Percentiles rank a stretch among this genome's conserved stretches.
These are phyloP conservation scores for Mucor sp. DNA, from an alignment of 371 early-diverging fungal species.

Conservation along the genomic window DNA sequence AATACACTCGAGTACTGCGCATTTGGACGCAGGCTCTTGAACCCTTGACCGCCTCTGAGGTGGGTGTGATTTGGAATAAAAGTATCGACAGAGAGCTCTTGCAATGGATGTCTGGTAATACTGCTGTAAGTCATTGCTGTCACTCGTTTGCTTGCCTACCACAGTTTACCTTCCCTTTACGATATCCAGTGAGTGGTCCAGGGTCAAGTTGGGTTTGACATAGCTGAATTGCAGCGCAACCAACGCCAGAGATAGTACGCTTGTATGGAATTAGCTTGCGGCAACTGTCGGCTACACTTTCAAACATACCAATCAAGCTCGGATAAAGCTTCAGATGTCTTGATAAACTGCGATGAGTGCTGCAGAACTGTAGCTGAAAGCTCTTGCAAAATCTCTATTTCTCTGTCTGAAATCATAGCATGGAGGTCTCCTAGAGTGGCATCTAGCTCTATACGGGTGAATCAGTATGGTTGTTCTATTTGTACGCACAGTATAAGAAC, in stretches of 20 bases:
- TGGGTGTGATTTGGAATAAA: conserved; percentile 71
- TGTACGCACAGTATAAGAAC: conserved; percentile 27
- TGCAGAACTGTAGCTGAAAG: conserved; percentile 58
- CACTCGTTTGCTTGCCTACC: too few relatives aligned
- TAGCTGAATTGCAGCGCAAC: conserved; percentile 61
- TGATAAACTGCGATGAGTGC: conserved; percentile 36
- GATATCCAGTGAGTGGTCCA: conserved; percentile 44
- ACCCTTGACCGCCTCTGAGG: conserved; percentile 41
- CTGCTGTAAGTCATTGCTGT: too few relatives aligned
- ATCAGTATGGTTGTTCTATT: neutral
- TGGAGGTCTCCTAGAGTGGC: conserved; percentile 77
- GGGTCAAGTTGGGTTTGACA: conserved; percentile 58
- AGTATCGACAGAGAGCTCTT: conserved; percentile 62
- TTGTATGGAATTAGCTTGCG: conserved; percentile 17
- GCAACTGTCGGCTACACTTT: neutral
- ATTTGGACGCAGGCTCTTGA: neutral
- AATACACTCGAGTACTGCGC: neutral
- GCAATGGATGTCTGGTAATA: conserved; percentile 67
- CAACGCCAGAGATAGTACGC: conserved; percentile 64
- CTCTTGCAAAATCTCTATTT: conserved; percentile 72
- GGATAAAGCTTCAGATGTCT: conserved; percentile 48
- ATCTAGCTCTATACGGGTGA: conserved; percentile 58
- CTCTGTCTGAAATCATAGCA: conserved; percentile 70
- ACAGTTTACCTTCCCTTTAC: conserved; percentile 59
- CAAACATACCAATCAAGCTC: conserved; percentile 71